Conservation (phyloP, 108 stramenopile genomes). For the Nitzschia sp. region DNA sequence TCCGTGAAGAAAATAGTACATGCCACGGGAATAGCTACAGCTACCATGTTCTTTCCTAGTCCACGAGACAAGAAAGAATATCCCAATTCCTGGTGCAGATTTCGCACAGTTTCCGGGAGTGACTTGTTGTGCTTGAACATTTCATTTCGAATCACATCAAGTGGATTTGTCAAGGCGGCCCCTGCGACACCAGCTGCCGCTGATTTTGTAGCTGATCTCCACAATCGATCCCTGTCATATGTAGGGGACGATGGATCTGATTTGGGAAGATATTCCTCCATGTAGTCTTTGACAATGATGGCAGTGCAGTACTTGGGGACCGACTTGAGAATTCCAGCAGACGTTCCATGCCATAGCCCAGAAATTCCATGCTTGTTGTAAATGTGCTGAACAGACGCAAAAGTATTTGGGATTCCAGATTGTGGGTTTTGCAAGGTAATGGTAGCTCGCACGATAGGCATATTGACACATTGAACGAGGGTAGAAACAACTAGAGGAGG, state of each 20-base stretch:
- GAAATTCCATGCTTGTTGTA: slow-evolving; percentile 61
- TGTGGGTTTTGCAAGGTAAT: slow-evolving; percentile 87
- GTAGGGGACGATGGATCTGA: slow-evolving; percentile 54
- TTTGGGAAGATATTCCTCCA: slow-evolving; percentile 51
- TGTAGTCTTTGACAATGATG: slow-evolving; percentile 87
- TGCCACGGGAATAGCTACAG: slow-evolving; percentile 92
- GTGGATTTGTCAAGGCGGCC: slow-evolving; percentile 91
- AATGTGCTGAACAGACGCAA: slow-evolving; percentile 69
- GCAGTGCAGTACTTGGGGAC: slow-evolving; percentile 95
- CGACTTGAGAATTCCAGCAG: slow-evolving; percentile 92
- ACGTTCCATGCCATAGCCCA: slow-evolving; percentile 88
- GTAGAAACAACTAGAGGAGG: slow-evolving; percentile 83
- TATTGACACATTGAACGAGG: slow-evolving; percentile 85
- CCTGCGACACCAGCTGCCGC: slow-evolving; percentile 89
- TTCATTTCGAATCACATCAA: slow-evolving; percentile 97
- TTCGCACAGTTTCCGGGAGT: slow-evolving; percentile 48
- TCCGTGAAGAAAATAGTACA: slow-evolving; percentile 94
- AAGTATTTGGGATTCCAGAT: slow-evolving; percentile 53
- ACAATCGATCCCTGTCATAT: slow-evolving; percentile 52
- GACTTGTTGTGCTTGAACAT: slow-evolving; percentile 93
- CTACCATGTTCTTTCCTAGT: slow-evolving; percentile 91
- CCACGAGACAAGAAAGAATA: slow-evolving; percentile 68
- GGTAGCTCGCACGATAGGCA: slow-evolving; percentile 87
- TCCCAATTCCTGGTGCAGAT: slow-evolving; percentile 53
- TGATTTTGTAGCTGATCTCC: slow-evolving; percentile 86